Conservation (phyloP, 2,329 filamentous ascomycete species). For the Diaporthe ilicicola region DNA sequence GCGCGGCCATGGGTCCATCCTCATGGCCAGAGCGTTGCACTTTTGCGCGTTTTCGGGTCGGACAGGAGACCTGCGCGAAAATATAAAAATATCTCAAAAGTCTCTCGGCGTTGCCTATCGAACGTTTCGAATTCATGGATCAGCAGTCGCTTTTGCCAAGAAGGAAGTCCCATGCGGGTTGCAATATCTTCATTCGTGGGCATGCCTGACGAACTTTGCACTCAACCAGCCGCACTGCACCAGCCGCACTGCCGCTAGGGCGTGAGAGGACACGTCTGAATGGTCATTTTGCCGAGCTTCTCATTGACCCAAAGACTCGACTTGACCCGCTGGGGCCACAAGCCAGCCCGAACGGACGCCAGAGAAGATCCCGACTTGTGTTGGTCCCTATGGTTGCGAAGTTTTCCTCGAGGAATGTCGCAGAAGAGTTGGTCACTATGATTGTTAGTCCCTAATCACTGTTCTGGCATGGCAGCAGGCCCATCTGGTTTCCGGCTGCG, state of each 20-base stretch:
- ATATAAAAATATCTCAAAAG: not conserved
- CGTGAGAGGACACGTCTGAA: not conserved
- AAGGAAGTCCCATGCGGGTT: not conserved
- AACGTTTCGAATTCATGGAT: not conserved
- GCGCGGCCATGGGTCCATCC: not conserved
- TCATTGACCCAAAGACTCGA: not conserved
- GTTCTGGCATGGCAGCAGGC: not conserved
- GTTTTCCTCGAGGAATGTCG: not conserved
- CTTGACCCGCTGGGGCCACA: no score
- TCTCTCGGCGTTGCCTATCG: not conserved
- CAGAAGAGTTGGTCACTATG: not conserved
- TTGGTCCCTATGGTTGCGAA: not conserved
- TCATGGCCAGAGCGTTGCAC: not conserved
- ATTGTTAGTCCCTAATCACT: not conserved
- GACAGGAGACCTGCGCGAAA: not conserved
- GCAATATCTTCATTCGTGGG: not conserved
- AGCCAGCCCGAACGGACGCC: not conserved
- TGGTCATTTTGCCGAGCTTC: not conserved
- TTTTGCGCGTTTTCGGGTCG: no score
- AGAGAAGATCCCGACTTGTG: not conserved
- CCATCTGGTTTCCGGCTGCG: not conserved
- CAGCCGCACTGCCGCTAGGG: no score
- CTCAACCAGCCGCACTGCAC: not conserved
- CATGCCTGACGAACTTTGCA: not conserved
- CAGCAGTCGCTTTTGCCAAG: not conserved